Evolutionary conservation across 2,329 filamentous ascomycete genomes (phyloP).

Genomic region (Penicillium decumbens): DNA sequence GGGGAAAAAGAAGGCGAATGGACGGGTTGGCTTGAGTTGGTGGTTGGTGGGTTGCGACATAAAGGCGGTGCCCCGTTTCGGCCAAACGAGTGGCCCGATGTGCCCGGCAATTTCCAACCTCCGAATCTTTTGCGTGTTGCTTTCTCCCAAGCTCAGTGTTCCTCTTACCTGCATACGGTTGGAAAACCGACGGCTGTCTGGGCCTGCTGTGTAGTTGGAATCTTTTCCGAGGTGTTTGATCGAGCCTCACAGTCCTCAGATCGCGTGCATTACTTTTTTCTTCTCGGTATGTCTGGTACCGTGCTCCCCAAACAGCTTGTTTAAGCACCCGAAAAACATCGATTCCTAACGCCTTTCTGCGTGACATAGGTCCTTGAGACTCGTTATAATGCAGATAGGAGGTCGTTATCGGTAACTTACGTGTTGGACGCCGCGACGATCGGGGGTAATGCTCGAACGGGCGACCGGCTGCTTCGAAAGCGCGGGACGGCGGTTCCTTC

Average conservation of each 20-base stretch:
- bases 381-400: conserved; percentile 28
- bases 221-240: background rate
- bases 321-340: background rate
- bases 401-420: conserved; percentile 23
- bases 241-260: background rate
- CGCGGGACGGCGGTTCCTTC: conserved; percentile 46
- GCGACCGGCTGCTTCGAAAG: conserved; percentile 48
- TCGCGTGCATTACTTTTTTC: conserved; percentile 3
- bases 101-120: conserved; percentile 26
- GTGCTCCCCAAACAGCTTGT: conserved; percentile 13
- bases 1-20: conserved; percentile 7
- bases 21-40: conserved; percentile 16
- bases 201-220: background rate
- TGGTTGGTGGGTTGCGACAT: conserved; percentile 20
- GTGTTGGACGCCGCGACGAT: conserved; percentile 26
- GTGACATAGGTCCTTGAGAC: background rate
- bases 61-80: conserved; percentile 32
- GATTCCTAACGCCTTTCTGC: conserved; percentile 1
- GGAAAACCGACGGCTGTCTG: background rate
- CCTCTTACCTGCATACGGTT: background rate
- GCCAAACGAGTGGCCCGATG: conserved; percentile 32
- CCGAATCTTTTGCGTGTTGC: conserved; percentile 21
- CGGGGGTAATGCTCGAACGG: conserved; percentile 50
- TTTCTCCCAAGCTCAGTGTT: conserved; percentile 11
- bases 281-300: conserved; percentile 19